Conservation (phyloP, 2,329 filamentous ascomycete species). For the Xylariomycetidae sp. region DNA sequence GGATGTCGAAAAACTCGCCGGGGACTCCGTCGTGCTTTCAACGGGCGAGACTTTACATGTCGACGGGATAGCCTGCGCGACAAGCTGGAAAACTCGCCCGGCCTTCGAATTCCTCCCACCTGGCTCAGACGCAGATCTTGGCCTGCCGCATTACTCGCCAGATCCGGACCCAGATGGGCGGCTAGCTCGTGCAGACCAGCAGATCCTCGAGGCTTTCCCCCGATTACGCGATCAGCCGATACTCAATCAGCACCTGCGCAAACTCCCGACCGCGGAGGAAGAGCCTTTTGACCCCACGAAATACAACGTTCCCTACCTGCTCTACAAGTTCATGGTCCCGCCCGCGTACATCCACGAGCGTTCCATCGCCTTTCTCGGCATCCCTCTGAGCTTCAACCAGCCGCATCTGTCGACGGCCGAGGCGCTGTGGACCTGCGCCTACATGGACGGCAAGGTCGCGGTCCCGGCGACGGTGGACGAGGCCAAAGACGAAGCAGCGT, state of each 20-base stretch:
- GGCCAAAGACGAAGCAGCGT: slow-evolving; percentile 34
- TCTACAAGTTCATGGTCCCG: slow-evolving; percentile 39
- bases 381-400: slow-evolving; percentile 37
- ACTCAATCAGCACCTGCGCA: slow-evolving; percentile 11
- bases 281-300: slow-evolving; percentile 7
- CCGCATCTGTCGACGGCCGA: slow-evolving; percentile 36
- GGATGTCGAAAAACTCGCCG: slow-evolving; percentile 43
- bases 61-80: slow-evolving; percentile 48
- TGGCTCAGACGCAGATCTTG: slow-evolving; percentile 33
- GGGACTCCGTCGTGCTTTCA: slow-evolving; percentile 39
- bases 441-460: slow-evolving; percentile 40
- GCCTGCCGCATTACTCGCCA: slow-evolving; percentile 32
- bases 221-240: slow-evolving; percentile 35
- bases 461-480: slow-evolving; percentile 1
- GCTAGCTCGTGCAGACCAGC: slow-evolving; percentile 35
- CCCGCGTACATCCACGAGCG: slow-evolving; percentile 29
- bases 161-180: slow-evolving; percentile 30
- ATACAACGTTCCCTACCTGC: slow-evolving; percentile 28
- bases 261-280: slow-evolving; percentile 4
- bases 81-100: slow-evolving; percentile 47
- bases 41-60: slow-evolving; percentile 35
- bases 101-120: slow-evolving; percentile 40
- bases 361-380: slow-evolving; percentile 40
- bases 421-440: slow-evolving; percentile 50
- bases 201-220: slow-evolving; percentile 43